A percentile compares a stretch with the other conserved stretches of the same genome.
These are phyloP conservation scores for Mortierella sp. DNA, from an alignment of 371 early-diverging fungal species.

Conservation along the genomic window DNA sequence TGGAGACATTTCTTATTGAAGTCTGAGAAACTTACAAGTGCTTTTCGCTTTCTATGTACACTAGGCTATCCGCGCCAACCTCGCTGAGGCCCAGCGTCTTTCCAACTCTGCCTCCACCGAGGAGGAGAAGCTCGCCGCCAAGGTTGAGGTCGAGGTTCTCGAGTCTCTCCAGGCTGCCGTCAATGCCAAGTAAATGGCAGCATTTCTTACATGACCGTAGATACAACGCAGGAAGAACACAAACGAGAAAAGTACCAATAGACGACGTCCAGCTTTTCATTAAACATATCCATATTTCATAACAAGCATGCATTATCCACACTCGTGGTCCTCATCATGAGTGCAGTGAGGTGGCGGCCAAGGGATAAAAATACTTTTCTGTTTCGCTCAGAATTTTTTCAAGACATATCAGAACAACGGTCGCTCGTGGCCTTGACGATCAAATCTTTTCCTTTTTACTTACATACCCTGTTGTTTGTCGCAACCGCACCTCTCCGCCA, in stretches of 20 bases:
- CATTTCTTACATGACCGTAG: not conserved
- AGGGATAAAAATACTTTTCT: slow-evolving; percentile 5
- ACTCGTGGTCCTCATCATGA: not conserved
- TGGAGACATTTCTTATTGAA: not conserved
- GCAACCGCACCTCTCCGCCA: not conserved
- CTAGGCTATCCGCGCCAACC: slow-evolving; percentile 81
- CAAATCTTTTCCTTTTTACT: not conserved
- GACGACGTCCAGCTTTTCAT: slow-evolving; percentile 11
- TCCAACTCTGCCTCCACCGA: slow-evolving; percentile 77
- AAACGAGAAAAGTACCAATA: slow-evolving; percentile 1
- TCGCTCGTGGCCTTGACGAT: not conserved
- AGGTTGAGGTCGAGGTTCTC: slow-evolving; percentile 91
- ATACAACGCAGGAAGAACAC: slow-evolving; percentile 8
- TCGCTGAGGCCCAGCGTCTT: slow-evolving; percentile 89
- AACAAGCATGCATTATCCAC: not conserved
- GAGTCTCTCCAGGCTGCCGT: slow-evolving; percentile 85
- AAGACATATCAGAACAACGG: not conserved
- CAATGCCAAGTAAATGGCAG: slow-evolving; percentile 50
- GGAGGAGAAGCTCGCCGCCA: slow-evolving; percentile 87
- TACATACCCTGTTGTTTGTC: not conserved
- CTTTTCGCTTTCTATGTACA: not conserved
- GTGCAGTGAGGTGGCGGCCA: not conserved
- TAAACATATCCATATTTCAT: slow-evolving; percentile 4
- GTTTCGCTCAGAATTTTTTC: slow-evolving; percentile 16
- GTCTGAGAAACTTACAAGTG: not conserved